Percentiles rank a stretch among this genome's conserved stretches.
Conservation (phyloP, 2,329 filamentous ascomycete genomes). For the Purpureocillium takamizusanense region DNA sequence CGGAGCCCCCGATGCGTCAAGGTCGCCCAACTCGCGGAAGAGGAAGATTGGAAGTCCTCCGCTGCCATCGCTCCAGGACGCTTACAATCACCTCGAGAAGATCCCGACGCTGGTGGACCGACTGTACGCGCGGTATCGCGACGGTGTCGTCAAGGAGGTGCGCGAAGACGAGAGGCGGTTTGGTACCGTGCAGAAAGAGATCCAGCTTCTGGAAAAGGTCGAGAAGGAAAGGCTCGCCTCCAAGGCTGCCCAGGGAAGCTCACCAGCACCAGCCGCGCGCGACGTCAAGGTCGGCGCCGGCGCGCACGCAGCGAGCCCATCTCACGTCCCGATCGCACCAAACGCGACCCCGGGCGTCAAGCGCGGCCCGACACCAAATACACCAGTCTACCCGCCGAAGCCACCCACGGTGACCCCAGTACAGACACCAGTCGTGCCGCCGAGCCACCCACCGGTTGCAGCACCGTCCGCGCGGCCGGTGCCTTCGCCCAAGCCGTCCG, state of each 20-base stretch:
- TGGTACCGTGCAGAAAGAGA: constrained; percentile 54
- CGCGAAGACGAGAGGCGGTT: constrained; percentile 64
- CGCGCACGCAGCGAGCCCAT: constrained; percentile 14
- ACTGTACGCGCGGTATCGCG: constrained; percentile 67
- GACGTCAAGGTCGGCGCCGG: constrained; percentile 22
- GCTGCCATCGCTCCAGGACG: constrained; percentile 56
- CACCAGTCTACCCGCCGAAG: constrained; percentile 26
- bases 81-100: constrained; percentile 55
- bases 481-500: constrained; percentile 20
- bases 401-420: constrained; percentile 12
- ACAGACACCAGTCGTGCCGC: constrained; percentile 16
- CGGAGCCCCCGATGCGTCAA: constrained; percentile 32
- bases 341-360: constrained; percentile 13
- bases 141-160: constrained; percentile 60
- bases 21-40: constrained; percentile 56
- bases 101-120: constrained; percentile 63
- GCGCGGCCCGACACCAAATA: constrained; percentile 18
- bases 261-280: constrained; percentile 21
- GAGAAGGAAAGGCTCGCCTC: constrained; percentile 25
- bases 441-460: constrained; percentile 17
- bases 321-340: constrained; percentile 12
- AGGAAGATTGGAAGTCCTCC: constrained; percentile 62
- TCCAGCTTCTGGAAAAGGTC: constrained; percentile 54
- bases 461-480: constrained; percentile 18
- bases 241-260: constrained; percentile 23